Conservation (phyloP, 257 asterid species). For the Solanum commersonii region DNA sequence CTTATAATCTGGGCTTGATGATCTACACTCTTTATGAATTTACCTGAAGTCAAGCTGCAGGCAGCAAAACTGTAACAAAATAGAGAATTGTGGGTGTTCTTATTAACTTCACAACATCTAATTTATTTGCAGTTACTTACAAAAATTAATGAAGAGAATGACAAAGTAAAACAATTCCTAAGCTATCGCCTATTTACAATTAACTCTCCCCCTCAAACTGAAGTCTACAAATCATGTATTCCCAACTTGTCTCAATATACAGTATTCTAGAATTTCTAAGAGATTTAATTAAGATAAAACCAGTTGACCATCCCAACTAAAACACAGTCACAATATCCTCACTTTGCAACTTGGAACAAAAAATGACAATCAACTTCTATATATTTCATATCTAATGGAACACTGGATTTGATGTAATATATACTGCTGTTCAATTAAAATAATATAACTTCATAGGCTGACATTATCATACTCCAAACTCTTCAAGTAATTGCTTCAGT, state of each 20-base stretch:
- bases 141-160: not conserved
- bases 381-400: not conserved
- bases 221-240: not conserved
- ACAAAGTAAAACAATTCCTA: not conserved
- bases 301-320: not conserved
- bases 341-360: not conserved
- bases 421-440: not conserved
- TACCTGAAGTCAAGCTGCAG: not conserved
- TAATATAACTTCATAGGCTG: not conserved
- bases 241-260: not conserved
- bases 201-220: not conserved
- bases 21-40: not conserved
- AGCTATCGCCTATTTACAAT: not conserved
- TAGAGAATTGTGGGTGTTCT: not conserved
- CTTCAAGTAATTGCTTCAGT: not conserved
- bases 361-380: not conserved
- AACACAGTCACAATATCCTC: not conserved
- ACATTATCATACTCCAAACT: not conserved
- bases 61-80: not conserved
- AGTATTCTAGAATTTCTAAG: not conserved
- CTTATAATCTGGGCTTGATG: not conserved
- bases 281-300: not conserved
- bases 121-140: not conserved
- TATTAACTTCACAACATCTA: not conserved
- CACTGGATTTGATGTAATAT: not conserved